Evolutionary conservation across 1,284 basidiomycete genomes (phyloP), one percentile per base, ranked within the genome.

Genomic region (Trichosporon sp.): DNA sequence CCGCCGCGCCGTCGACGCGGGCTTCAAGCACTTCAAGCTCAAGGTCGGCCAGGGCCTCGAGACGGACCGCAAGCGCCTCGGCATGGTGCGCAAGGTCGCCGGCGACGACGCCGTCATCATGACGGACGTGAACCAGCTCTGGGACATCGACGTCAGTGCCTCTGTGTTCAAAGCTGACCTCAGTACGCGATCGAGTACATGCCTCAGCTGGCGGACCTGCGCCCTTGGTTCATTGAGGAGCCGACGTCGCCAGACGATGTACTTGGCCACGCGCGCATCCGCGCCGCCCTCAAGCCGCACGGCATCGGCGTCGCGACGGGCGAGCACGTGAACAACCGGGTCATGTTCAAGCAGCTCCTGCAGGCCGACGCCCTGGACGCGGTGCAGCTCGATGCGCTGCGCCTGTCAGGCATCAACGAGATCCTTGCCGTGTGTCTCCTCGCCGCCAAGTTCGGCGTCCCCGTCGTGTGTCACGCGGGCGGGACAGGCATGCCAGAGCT

Each of bases 161-260:
- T n/a, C n/a, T 7, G 4, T 35, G 7, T 34, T 38, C 4, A 23
- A 23, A 53, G 34, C 65, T 70, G 51, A 64, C 56, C 31, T 4
- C 86, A 89, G 58, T 87, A 93, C 80, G 94, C 94, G 4, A 91
- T 96, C 76, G 91, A 95, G 65, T 96, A 95, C 81, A 92, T 95
- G 73, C 88, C 88, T 75, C 86, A 88, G 70, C 86, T 97, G 42
- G 87, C 87, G 72, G 87, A 88, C 70, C 89, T 93, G 79, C 90
- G 90, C 76, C 93, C 93, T 18, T 95, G 94, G 93, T 96, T 94
- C 84, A 95, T 95, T 75, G 93, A 95, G 78, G 93, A 95, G 79
- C 93, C 93, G 0, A 95, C 93, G 0, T 92, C 93, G 0, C 93
- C 92, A 1, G 93, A 95, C 77, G 93, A 95, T 88, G 63, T 81